Evolutionary conservation across 257 asterid species (phyloP).

Genomic region (Eucommia ulmoides): DNA sequence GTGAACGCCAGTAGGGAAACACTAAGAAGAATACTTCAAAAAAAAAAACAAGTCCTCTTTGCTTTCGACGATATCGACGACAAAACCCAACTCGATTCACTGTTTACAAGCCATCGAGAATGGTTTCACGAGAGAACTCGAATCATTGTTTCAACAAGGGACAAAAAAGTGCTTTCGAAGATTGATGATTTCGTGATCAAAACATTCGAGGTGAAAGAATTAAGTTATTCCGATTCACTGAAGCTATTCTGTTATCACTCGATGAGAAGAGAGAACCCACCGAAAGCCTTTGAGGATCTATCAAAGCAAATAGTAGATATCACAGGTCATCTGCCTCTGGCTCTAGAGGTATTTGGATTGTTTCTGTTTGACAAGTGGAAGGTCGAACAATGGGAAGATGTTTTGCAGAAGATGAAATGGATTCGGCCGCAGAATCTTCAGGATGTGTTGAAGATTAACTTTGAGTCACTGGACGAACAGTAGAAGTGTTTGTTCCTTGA

Average conservation of each 20-base stretch:
- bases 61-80: too few species aligned
- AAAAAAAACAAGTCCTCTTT: too few species aligned
- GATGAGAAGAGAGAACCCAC: conserved; percentile 20
- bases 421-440: conserved; percentile 19
- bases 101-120: too few species aligned
- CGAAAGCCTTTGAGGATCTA: conserved; percentile 5
- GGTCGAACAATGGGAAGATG: conserved; percentile 17
- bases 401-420: conserved; percentile 14
- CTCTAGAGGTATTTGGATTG: conserved; percentile 24
- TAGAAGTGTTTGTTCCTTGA: conserved; percentile 23
- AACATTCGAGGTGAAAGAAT: conserved; percentile 8
- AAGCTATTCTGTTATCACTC: conserved; percentile 19
- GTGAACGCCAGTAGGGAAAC: too few species aligned
- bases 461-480: conserved; percentile 17
- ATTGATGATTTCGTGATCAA: conserved; percentile 5
- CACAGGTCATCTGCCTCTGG: conserved; percentile 21
- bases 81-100: too few species aligned
- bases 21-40: too few species aligned
- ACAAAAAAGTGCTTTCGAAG: conserved; percentile 8
- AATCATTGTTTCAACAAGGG: conserved; percentile 17
- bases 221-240: conserved; percentile 10
- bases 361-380: conserved; percentile 18
- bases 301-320: conserved; percentile 12
- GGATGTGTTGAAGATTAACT: conserved; percentile 17
- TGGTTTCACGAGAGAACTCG: too few species aligned